Evolutionary conservation across 148 eudicot species (phyloP), one percentile per base, ranked within the genome.

Genomic region (Rhododendron mucronatum): DNA sequence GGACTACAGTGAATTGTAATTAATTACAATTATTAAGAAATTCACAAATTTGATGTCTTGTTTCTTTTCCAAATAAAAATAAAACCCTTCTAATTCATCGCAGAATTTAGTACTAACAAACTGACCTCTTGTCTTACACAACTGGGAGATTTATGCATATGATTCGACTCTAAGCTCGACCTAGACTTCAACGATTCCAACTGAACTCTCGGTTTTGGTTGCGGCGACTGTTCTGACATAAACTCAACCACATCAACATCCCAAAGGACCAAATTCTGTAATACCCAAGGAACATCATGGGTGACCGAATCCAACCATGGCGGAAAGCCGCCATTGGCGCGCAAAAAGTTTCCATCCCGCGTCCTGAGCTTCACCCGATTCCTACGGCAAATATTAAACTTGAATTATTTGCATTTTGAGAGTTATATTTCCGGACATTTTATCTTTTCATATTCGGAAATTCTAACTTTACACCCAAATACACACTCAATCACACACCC

Each of bases 221-320:
- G 80, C 44, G 44, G 44, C 44, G 1, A 41, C 7, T 41, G 44
- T 5, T 41, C 44, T 6, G 7, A 41, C 44, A 82, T 35, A 50
- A 90, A 89, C 79, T 91, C 94, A 12, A 95, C 89, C 37, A 92
- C 87, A 18, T 93, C 91, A 81, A 95, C 93, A 78, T 92, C 88
- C 98, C 98, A 94, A 39, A 86, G 50, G 26, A 95, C 86, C 98
- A 94, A 93, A 71, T 92, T 93, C 84, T 92, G 90, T 0, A 95
- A 87, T 20, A 92, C 85, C 80, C 96, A 83, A 47, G 98, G 98
- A 26, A 95, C 85, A 69, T 94, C 98, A 82, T 95, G 98, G 0
- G 98, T 95, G 0, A 95, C 90, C 7, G 95, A 92, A 67, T 93
- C 92, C 69, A 93, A 82, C 96, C 94, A 94, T 33, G 98, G 98